Evolutionary conservation across 1,139 yeast genomes (phyloP).

Genomic region (Yamadazyma atmosphaerica): DNA sequence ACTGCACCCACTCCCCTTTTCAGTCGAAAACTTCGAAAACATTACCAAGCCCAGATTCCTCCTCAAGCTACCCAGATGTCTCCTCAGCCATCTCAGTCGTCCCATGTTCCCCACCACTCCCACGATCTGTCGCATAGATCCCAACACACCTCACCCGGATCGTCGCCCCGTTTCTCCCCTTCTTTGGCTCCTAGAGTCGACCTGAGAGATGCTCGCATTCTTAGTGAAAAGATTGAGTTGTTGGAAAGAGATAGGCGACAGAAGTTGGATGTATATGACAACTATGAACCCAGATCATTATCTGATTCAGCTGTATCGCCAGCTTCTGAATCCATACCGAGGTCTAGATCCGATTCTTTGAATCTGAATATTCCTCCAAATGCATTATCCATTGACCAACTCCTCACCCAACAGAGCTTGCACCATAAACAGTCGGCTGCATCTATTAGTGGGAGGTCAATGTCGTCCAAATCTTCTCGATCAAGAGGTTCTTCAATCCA

Average conservation of each 20-base stretch:
- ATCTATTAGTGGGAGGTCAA: background rate
- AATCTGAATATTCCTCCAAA: constrained; percentile 11
- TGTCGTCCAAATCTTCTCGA: background rate
- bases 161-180: background rate
- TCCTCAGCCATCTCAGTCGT: background rate
- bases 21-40: background rate
- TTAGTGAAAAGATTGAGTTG: constrained; percentile 1
- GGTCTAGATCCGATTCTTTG: constrained; percentile 6
- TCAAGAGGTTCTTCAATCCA: constrained; percentile 7
- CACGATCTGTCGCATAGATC: background rate
- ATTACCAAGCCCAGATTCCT: no score
- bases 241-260: constrained; percentile 1
- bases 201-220: background rate
- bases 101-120: background rate
- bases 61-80: no score
- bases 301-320: background rate
- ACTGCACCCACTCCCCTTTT: background rate
- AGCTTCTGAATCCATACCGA: background rate
- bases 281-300: background rate
- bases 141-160: background rate
- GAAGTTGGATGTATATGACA: background rate
- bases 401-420: constrained; percentile 3
- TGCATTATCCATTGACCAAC: constrained; percentile 10
- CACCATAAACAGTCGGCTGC: background rate
- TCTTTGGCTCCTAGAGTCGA: background rate